Evolutionary conservation across 2,329 filamentous ascomycete species (phyloP).

Genomic region (Aspergillus alliaceus): DNA sequence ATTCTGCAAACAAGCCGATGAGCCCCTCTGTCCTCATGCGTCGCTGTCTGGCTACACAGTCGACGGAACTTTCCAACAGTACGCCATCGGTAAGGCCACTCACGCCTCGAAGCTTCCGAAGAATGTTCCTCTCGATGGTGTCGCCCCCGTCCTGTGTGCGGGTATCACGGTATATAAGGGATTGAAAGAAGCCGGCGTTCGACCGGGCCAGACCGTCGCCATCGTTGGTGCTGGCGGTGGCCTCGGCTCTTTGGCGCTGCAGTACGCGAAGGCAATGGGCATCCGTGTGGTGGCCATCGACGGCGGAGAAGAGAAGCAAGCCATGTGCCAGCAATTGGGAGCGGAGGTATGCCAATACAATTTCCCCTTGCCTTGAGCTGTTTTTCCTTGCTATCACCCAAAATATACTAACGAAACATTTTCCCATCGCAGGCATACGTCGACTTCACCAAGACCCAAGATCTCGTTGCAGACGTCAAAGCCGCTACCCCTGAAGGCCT

Average conservation of each 20-base stretch:
- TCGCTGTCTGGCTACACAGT: constrained; percentile 87
- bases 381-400: too few species aligned
- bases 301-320: constrained; percentile 75
- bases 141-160: constrained; percentile 79
- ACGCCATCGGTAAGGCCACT: constrained; percentile 80
- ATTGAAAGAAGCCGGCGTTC: constrained; percentile 77
- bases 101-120: constrained; percentile 82
- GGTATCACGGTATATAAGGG: constrained; percentile 89
- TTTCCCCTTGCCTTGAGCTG: background rate
- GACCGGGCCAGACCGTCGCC: constrained; percentile 74
- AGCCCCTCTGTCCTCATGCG: constrained; percentile 76
- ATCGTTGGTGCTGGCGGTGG: constrained; percentile 86
- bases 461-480: constrained; percentile 83
- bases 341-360: constrained; percentile 44
- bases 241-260: constrained; percentile 74
- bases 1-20: constrained; percentile 78
- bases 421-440: constrained; percentile 59
- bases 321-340: constrained; percentile 67
- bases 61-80: constrained; percentile 91
- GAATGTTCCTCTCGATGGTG: constrained; percentile 70
- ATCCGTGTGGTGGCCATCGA: constrained; percentile 79
- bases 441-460: constrained; percentile 74
- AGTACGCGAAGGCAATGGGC: constrained; percentile 92
- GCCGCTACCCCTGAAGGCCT: constrained; percentile 75
- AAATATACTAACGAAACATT: background rate